phyloP scores from a whole-genome alignment of 108 stramenopile species.

The Chaetoceros tenuissimus region DNA sequence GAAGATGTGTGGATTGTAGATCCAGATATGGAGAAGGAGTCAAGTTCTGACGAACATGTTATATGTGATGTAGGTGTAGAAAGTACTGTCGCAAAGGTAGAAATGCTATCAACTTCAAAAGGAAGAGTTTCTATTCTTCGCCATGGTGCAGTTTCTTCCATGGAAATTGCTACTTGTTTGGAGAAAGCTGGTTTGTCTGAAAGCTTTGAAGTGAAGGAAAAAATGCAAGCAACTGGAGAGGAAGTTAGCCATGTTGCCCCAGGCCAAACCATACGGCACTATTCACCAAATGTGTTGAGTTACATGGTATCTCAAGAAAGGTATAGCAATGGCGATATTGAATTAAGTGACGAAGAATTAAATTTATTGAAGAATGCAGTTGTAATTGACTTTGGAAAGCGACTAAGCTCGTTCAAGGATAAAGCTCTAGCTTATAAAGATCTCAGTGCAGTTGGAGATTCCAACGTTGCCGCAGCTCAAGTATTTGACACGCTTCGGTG shows the following conservation, averaged over 20 bases:
- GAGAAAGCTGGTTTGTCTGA: slow-evolving; percentile 22
- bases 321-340: neutral
- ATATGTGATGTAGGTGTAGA: slow-evolving; percentile 74
- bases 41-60: slow-evolving; percentile 8
- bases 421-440: slow-evolving; percentile 71
- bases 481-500: slow-evolving; percentile 85
- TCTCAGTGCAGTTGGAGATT: slow-evolving; percentile 47
- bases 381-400: slow-evolving; percentile 79
- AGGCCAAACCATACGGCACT: slow-evolving; percentile 92
- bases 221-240: slow-evolving; percentile 38
- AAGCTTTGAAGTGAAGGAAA: slow-evolving; percentile 21
- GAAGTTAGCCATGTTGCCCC: slow-evolving; percentile 69
- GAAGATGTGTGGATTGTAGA: slow-evolving; percentile 83
- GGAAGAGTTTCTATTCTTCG: slow-evolving; percentile 50
- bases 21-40: slow-evolving; percentile 20
- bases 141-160: slow-evolving; percentile 67
- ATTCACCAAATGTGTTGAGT: slow-evolving; percentile 89
- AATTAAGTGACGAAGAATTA: slow-evolving; percentile 21
- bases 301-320: slow-evolving; percentile 46
- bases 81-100: slow-evolving; percentile 78
- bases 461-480: slow-evolving; percentile 46
- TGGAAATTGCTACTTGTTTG: slow-evolving; percentile 36
- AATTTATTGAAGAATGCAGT: slow-evolving; percentile 35
- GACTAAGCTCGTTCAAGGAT: slow-evolving; percentile 35
- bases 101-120: slow-evolving; percentile 25